Evolutionary conservation across 352 stramenopile genomes (phyloP).

Genomic region (Pythium grandisporangium): DNA sequence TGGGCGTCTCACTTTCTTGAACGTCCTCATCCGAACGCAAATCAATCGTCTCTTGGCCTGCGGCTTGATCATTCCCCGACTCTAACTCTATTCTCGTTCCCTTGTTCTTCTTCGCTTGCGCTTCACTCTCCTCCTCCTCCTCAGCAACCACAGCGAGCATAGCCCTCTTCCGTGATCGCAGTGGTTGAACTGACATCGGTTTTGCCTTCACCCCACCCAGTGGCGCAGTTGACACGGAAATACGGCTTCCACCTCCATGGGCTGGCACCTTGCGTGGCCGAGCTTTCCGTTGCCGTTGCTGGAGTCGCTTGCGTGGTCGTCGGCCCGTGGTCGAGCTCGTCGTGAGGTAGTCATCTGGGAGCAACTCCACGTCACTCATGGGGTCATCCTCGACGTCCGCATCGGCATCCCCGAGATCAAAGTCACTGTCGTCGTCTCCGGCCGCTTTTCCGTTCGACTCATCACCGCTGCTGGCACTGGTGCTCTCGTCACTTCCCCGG

Average conservation of each 20-base stretch:
- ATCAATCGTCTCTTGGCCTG: background rate
- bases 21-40: background rate
- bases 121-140: conserved; percentile 1
- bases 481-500: conserved; percentile 21
- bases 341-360: conserved; percentile 2
- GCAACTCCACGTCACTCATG: conserved; percentile 8
- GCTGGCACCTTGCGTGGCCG: background rate
- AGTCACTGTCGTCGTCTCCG: conserved; percentile 10
- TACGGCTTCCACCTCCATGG: no score
- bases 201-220: no score
- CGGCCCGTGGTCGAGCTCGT: conserved; percentile 1
- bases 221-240: no score
- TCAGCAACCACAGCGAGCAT: no score
- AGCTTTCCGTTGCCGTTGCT: background rate
- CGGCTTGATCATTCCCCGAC: background rate
- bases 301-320: background rate
- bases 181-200: background rate
- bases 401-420: conserved; percentile 3
- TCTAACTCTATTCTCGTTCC: no score
- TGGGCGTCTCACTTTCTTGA: background rate
- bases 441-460: background rate
- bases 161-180: background rate
- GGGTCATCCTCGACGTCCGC: conserved; percentile 7
- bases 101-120: background rate
- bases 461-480: conserved; percentile 15